These are phyloP conservation scores for Solanum lignicaule DNA, from an alignment of 257 asterid genomes.

Conservation along the genomic window DNA sequence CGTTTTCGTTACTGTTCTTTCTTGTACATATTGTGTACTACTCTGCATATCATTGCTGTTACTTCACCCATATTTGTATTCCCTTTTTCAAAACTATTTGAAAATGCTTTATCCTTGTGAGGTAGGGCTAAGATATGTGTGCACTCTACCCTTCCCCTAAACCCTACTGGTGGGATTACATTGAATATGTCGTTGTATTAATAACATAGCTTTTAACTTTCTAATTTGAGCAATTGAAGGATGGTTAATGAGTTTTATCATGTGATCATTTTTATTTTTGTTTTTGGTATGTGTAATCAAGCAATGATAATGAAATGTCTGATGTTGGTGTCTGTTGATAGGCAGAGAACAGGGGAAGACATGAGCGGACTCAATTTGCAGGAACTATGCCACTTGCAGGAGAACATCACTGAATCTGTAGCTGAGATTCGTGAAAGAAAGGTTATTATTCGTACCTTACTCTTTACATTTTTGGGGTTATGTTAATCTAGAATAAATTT, in stretches of 20 bases:
- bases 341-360: slow-evolving; percentile 34
- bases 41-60: background rate
- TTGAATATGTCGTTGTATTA: background rate
- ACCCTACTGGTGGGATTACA: background rate
- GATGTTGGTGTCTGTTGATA: background rate
- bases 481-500: background rate
- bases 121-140: background rate
- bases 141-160: background rate
- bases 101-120: background rate
- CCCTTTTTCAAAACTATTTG: background rate
- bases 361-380: slow-evolving; percentile 24
- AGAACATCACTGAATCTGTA: slow-evolving; percentile 12
- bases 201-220: background rate
- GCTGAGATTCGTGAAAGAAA: slow-evolving; percentile 22
- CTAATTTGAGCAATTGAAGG: background rate
- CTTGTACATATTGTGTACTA: background rate
- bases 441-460: background rate
- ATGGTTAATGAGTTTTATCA: background rate
- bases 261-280: background rate
- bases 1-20: background rate
- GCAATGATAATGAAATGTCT: background rate
- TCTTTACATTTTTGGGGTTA: background rate
- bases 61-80: background rate
- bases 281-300: background rate
- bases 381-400: slow-evolving; percentile 16